Conservation (phyloP, 768 basidiomycete species). For the Calocybe gangraenosa region DNA sequence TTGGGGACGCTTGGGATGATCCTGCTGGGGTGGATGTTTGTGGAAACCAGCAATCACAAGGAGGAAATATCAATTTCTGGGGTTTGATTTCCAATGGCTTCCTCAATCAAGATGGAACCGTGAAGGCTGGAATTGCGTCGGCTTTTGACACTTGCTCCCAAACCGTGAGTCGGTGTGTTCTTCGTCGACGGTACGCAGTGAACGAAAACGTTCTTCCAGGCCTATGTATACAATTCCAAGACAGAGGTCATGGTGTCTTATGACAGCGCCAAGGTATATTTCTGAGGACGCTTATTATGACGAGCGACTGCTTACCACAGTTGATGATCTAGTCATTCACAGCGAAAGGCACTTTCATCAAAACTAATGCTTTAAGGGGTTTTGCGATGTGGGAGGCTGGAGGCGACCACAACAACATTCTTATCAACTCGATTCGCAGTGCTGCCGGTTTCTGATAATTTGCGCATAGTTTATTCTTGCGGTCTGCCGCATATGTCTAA, state of each 20-base stretch:
- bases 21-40: slow-evolving; percentile 50
- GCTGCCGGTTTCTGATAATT: slow-evolving; percentile 20
- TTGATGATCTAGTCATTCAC: slow-evolving; percentile 29
- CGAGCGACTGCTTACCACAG: background rate
- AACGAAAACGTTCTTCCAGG: slow-evolving; percentile 20
- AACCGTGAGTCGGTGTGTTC: slow-evolving; percentile 47
- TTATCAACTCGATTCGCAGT: slow-evolving; percentile 39
- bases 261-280: slow-evolving; percentile 36
- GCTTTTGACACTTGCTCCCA: slow-evolving; percentile 64
- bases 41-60: slow-evolving; percentile 43
- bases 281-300: background rate
- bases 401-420: slow-evolving; percentile 51
- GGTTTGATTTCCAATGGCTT: slow-evolving; percentile 55
- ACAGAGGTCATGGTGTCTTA: slow-evolving; percentile 46
- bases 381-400: slow-evolving; percentile 74
- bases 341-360: slow-evolving; percentile 59
- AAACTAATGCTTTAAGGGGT: slow-evolving; percentile 45
- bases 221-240: slow-evolving; percentile 39
- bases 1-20: slow-evolving; percentile 64
- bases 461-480: background rate
- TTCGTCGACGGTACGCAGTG: background rate
- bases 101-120: slow-evolving; percentile 43
- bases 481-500: too few relatives aligned
- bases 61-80: slow-evolving; percentile 63
- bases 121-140: slow-evolving; percentile 46